Percentiles rank a stretch among this genome's conserved stretches.
Evolutionary conservation across 169 alveolate genomes (phyloP).

Genomic region (Plasmodium relictum): DNA sequence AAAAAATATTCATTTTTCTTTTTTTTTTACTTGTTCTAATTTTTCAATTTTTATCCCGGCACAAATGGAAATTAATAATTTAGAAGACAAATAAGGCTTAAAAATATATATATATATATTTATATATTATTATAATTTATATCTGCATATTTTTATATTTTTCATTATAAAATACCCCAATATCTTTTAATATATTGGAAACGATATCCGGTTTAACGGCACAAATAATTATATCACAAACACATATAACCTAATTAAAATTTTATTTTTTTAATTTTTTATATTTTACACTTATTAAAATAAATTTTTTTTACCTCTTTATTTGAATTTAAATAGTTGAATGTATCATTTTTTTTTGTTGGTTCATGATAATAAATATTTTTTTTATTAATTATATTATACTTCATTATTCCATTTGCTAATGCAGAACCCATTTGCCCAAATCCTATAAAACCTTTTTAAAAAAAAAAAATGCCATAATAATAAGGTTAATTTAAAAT

Average conservation of each 20-base stretch:
- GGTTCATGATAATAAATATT: constrained; percentile 64
- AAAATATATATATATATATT: neutral
- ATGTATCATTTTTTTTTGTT: constrained; percentile 19
- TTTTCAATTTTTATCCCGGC: constrained; percentile 50
- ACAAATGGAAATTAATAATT: constrained; percentile 72
- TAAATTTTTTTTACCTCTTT: constrained; percentile 23
- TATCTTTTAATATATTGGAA: constrained; percentile 16
- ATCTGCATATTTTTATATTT: neutral
- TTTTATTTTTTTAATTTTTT: too few relatives aligned
- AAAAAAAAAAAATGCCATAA: neutral
- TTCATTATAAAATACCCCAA: constrained; percentile 27
- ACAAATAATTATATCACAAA: constrained; percentile 65
- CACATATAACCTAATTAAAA: constrained; percentile 14
- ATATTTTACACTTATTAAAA: too few relatives aligned
- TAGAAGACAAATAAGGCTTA: constrained; percentile 12
- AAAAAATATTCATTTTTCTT: constrained; percentile 1
- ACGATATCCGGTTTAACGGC: constrained; percentile 77
- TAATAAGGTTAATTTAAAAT: too few relatives aligned
- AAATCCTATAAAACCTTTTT: constrained; percentile 59
- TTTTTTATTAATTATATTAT: constrained; percentile 29
- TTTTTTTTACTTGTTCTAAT: constrained; percentile 49
- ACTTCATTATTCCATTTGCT: constrained; percentile 49
- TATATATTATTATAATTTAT: constrained; percentile 3
- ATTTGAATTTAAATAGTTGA: constrained; percentile 18
- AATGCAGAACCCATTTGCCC: constrained; percentile 77